A percentile compares a stretch with the other conserved stretches of the same genome.
Conservation (phyloP, 2,329 filamentous ascomycete species). For the Fusarium sublunatum region DNA sequence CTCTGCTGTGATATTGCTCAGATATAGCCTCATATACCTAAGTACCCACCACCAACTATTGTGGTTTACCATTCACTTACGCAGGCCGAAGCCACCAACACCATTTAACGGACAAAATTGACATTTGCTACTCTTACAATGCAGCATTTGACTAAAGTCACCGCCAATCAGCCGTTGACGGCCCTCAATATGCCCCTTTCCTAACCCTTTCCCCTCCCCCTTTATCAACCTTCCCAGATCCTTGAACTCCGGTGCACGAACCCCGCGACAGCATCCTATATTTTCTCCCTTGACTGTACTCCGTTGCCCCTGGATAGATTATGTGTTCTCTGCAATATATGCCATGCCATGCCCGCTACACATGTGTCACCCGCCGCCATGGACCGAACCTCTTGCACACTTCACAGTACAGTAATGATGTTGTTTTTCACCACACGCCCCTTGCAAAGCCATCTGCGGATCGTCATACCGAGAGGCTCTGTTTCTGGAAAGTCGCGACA, state of each 20-base stretch:
- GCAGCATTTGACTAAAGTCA: background rate
- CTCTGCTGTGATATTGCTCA: constrained; percentile 17
- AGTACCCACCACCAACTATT: constrained; percentile 2
- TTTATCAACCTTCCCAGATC: constrained; percentile 1
- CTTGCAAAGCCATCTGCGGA: constrained; percentile 21
- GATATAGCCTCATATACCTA: constrained; percentile 14
- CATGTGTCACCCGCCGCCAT: constrained; percentile 30
- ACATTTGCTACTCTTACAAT: background rate
- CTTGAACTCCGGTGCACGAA: constrained; percentile 7
- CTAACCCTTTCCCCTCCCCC: constrained; percentile 12
- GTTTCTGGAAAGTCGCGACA: constrained; percentile 44
- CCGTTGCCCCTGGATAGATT: constrained; percentile 8
- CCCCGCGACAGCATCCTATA: constrained; percentile 17
- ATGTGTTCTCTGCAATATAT: constrained; percentile 10
- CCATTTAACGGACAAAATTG: background rate
- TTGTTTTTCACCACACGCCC: constrained; percentile 13
- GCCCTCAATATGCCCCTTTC: background rate
- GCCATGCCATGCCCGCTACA: constrained; percentile 18
- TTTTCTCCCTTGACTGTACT: constrained; percentile 21
- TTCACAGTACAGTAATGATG: background rate
- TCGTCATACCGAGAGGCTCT: constrained; percentile 28
- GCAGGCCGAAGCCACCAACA: constrained; percentile 1
- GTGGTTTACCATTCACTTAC: background rate
- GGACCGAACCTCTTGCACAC: constrained; percentile 6
- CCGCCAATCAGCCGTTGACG: constrained; percentile 2